Conservation (phyloP, 305 asterid species). For the Fraxinus nigra region DNA sequence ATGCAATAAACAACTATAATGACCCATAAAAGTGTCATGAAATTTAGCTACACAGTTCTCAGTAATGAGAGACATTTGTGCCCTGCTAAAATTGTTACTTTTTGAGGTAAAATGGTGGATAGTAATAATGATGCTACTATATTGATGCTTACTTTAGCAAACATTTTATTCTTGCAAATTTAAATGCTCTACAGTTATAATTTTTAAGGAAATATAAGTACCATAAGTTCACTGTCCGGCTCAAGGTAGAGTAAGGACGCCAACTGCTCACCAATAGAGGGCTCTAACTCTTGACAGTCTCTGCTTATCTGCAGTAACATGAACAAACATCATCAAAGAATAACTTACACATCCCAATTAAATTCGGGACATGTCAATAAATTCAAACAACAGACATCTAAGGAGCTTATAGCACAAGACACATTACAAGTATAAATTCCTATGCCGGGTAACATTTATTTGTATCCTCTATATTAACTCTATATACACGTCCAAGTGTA, state of each 20-base stretch:
- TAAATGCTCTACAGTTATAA: conserved; percentile 12
- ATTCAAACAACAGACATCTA: neutral
- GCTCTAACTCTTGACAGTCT: conserved; percentile 94
- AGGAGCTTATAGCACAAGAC: neutral
- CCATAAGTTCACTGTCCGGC: conserved; percentile 98
- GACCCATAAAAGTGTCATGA: neutral
- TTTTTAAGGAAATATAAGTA: conserved; percentile 28
- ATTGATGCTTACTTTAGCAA: neutral
- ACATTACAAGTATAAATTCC: neutral
- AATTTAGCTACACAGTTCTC: neutral
- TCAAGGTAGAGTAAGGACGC: conserved; percentile 88
- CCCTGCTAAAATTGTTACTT: neutral
- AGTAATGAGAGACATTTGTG: neutral
- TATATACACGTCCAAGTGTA: neutral
- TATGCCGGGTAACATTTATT: neutral
- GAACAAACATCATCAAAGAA: conserved; percentile 15
- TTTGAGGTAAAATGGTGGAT: neutral
- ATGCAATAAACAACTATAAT: neutral
- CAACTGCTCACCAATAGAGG: conserved; percentile 91
- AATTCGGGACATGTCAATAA: neutral
- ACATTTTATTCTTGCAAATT: neutral
- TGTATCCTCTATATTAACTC: neutral
- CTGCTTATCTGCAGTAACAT: conserved; percentile 79
- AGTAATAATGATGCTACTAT: neutral
- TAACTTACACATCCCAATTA: neutral